Evolutionary conservation across 108 stramenopile genomes (phyloP), one percentile per base, ranked within the genome.

Genomic region (Cyclotella atomus): DNA sequence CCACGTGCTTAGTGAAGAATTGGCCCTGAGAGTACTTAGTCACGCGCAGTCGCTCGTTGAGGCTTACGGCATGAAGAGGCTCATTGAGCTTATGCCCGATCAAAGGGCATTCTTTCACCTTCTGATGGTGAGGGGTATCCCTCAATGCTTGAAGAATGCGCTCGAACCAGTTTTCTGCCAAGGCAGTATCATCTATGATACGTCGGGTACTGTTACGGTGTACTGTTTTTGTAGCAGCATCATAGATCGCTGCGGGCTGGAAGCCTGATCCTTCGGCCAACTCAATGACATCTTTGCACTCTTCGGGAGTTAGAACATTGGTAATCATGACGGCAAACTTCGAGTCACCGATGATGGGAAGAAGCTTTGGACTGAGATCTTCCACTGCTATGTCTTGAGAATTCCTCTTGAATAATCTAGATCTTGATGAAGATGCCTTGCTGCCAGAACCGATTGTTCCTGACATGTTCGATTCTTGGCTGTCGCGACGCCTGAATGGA

Each of bases 11-110:
- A 0, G 54, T 63, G 56, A 82, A 82, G 54, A 65, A 82, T 29
- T 77, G 54, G 8, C 81, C 76, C 0, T 36, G 65, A 12, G 27
- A 30, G 38, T 82, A 82, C 30, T 75, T 75, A 5, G 73, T 71
- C 0, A 82, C 24, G 20, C 81, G 71, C 14, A 82, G 30, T 20
- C 71, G 71, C 63, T 82, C 81, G 19, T 77, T 82, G 72, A 77
- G 38, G 27, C 81, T 71, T 6, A 70, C 69, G 17, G 76, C 69
- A 45, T 36, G 64, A 3, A 65, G 54, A 0, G 46, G 24, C 20
- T 45, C 50, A 20, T 25, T 45, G 30, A 55, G 33, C 44, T 19
- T 50, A 41, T 34, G 17, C 0, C 62, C 55, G 36, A 77, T 57
- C 68, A 68, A 70, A 1, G 76, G 68, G 7, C 68, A 68, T 17